Evolutionary conservation across 164 flowering plant genomes (phyloP).

Genomic region (Brasenia schreberi): DNA sequence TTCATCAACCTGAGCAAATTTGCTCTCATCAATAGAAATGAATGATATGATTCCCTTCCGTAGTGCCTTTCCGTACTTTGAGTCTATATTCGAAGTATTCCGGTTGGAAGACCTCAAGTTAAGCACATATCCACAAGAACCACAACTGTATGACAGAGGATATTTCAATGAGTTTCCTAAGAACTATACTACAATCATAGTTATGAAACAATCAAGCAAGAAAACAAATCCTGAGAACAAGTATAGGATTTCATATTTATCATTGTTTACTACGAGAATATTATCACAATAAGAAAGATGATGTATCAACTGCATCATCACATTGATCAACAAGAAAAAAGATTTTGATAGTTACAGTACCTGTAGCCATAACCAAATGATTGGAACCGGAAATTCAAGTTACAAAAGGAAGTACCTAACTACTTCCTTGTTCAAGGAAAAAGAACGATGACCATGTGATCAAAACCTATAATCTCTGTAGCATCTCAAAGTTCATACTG

Average conservation of each 20-base stretch:
- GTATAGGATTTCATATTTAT: neutral
- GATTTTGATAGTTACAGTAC: no score
- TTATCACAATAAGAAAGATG: neutral
- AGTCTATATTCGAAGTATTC: constrained; percentile 63
- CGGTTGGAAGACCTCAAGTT: constrained; percentile 72
- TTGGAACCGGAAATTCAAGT: neutral
- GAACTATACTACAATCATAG: neutral
- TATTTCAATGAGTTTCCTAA: no score
- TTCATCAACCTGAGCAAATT: constrained; percentile 70
- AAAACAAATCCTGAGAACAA: neutral
- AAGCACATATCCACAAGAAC: constrained; percentile 76
- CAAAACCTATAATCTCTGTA: no score
- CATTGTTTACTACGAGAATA: neutral
- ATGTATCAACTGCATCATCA: neutral
- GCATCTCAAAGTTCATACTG: no score
- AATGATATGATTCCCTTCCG: constrained; percentile 77
- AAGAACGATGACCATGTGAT: no score
- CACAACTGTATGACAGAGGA: constrained; percentile 56
- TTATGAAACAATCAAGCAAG: no score
- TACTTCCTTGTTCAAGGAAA: no score
- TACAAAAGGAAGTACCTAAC: neutral
- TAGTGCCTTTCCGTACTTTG: constrained; percentile 75
- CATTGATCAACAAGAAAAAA: neutral
- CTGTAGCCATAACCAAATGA: neutral
- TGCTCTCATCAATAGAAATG: constrained; percentile 62